These are phyloP conservation scores for Diplogelasinospora grovesii DNA, from an alignment of 495 filamentous ascomycete genomes.

Conservation along the genomic window DNA sequence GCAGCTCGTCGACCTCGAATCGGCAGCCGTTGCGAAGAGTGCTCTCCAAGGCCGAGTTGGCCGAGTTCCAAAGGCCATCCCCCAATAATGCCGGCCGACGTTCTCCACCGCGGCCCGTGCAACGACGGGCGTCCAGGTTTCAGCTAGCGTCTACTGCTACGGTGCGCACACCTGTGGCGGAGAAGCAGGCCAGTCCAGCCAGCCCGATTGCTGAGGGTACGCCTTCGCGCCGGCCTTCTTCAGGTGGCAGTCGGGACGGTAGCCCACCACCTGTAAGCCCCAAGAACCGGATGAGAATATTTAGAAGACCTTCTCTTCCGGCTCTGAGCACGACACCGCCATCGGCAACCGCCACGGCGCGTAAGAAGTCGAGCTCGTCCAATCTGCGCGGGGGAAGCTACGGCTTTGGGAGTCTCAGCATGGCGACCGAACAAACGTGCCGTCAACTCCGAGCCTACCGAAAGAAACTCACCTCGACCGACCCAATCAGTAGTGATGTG, in stretches of 20 bases:
- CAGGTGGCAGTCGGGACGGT: conserved; percentile 27
- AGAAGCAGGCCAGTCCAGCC: conserved; percentile 26
- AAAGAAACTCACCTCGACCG: conserved; percentile 65
- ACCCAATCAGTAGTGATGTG: conserved; percentile 55
- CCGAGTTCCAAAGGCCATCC: conserved; percentile 64
- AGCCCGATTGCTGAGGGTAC: conserved; percentile 28
- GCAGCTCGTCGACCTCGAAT: conserved; percentile 38
- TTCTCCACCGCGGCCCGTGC: conserved; percentile 57
- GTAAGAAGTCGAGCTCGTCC: conserved; percentile 24
- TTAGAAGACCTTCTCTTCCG: conserved; percentile 49
- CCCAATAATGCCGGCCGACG: conserved; percentile 51
- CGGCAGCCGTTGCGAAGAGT: conserved; percentile 65
- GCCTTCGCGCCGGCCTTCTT: conserved; percentile 33
- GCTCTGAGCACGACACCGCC: conserved; percentile 46
- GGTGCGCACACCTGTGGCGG: conserved; percentile 28
- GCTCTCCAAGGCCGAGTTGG: conserved; percentile 68
- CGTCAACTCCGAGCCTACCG: conserved; percentile 74
- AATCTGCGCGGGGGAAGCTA: conserved; percentile 22
- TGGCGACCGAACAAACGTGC: conserved; percentile 73
- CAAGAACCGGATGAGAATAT: conserved; percentile 30
- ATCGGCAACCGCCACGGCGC: conserved; percentile 45
- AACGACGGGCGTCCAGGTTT: conserved; percentile 36
- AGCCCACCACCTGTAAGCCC: conserved; percentile 45
- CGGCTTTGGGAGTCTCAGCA: conserved; percentile 60
- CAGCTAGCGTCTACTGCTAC: conserved; percentile 25